phyloP scores from a whole-genome alignment of 2,329 filamentous ascomycete genomes.

The Shiraia sp. region DNA sequence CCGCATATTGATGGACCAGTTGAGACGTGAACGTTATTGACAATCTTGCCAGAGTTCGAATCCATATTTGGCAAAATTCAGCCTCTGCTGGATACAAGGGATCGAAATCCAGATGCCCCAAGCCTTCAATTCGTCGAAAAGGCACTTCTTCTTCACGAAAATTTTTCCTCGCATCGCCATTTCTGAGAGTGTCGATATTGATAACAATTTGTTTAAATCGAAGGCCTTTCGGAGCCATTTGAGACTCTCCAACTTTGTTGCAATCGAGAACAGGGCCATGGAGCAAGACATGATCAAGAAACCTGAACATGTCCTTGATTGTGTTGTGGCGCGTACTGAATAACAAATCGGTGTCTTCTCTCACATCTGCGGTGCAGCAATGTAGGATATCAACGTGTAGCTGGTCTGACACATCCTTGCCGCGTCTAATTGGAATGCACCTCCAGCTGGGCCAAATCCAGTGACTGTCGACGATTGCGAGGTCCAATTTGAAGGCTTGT shows the following conservation, averaged over 20 bases:
- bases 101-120: conserved; percentile 13
- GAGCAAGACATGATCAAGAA: neutral
- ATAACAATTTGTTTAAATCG: conserved; percentile 6
- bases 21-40: conserved; percentile 1
- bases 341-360: no score
- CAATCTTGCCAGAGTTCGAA: neutral
- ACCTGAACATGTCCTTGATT: neutral
- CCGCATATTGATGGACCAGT: no score
- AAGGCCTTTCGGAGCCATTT: neutral
- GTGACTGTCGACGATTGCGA: conserved; percentile 14
- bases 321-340: no score
- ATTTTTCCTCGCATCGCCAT: conserved; percentile 4
- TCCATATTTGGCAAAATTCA: neutral
- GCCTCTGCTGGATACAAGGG: conserved; percentile 8
- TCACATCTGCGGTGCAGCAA: conserved; percentile 11
- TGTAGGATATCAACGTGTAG: conserved; percentile 12
- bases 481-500: conserved; percentile 9
- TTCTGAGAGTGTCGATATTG: conserved; percentile 9
- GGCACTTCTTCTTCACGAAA: conserved; percentile 12
- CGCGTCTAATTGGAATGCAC: conserved; percentile 6
- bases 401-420: conserved; percentile 1
- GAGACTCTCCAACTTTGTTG: neutral
- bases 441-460: conserved; percentile 21
- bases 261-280: neutral
- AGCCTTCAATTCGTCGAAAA: conserved; percentile 10